A percentile compares a stretch with the other conserved stretches of the same genome.
Conservation (phyloP, 2,329 filamentous ascomycete genomes). For the Pezicula carpinea region DNA sequence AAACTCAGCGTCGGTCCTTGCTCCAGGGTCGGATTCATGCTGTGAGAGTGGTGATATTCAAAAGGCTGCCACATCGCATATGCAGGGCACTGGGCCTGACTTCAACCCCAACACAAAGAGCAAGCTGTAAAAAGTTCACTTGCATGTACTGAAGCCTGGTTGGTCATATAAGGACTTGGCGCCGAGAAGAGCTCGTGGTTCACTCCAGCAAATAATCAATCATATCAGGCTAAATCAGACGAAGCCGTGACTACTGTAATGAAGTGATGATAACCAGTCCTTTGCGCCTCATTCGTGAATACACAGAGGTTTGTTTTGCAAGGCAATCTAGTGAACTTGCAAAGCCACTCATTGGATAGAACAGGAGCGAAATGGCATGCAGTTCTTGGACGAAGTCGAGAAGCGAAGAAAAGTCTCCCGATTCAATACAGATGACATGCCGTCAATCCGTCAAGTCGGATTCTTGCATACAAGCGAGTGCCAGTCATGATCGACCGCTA, state of each 20-base stretch:
- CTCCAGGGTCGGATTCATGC: conserved; percentile 9
- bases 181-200: too few relatives aligned
- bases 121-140: conserved; percentile 13
- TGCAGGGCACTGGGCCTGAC: conserved; percentile 19
- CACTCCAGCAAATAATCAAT: background rate
- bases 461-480: background rate
- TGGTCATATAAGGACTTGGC: background rate
- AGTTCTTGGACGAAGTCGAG: background rate
- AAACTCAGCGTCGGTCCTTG: conserved; percentile 17
- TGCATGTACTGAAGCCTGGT: background rate
- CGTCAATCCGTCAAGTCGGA: background rate
- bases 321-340: too few relatives aligned
- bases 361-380: background rate
- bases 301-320: too few relatives aligned
- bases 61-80: conserved; percentile 11
- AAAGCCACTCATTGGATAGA: too few relatives aligned
- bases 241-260: too few relatives aligned
- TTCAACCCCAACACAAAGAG: conserved; percentile 14
- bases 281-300: too few relatives aligned
- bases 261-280: too few relatives aligned
- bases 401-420: background rate
- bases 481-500: background rate
- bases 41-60: conserved; percentile 19
- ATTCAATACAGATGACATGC: background rate
- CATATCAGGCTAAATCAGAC: too few relatives aligned